phyloP scores from a whole-genome alignment of 2,329 filamentous ascomycete species.

The Aspergillus uvarum region DNA sequence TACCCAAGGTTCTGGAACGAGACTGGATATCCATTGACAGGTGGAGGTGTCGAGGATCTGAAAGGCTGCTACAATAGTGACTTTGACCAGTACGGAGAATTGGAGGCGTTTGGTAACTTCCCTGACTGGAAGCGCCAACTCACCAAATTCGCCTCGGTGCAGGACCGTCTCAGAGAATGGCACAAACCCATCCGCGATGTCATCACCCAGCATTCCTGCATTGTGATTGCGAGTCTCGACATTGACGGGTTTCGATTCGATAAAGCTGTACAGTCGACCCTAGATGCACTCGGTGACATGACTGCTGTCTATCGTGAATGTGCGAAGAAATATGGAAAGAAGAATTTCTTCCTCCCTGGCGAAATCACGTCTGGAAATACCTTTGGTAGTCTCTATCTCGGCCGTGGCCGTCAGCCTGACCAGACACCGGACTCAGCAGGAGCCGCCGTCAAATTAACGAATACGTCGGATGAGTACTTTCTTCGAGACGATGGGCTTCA shows the following conservation, averaged over 20 bases:
- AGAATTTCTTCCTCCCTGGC: constrained; percentile 63
- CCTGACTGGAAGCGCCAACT: constrained; percentile 63
- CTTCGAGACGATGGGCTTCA: constrained; percentile 52
- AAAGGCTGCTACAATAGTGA: constrained; percentile 61
- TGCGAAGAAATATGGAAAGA: constrained; percentile 55
- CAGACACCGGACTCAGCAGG: constrained; percentile 49
- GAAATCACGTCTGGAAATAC: constrained; percentile 63
- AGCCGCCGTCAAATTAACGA: constrained; percentile 49
- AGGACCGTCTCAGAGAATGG: constrained; percentile 66
- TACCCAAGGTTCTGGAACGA: constrained; percentile 63
- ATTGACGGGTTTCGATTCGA: constrained; percentile 66
- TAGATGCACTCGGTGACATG: constrained; percentile 60
- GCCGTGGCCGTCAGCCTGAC: constrained; percentile 57
- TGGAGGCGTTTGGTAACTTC: constrained; percentile 62
- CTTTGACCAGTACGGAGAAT: constrained; percentile 64
- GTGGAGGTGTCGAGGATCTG: constrained; percentile 48
- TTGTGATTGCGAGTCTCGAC: constrained; percentile 59
- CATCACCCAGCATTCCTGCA: constrained; percentile 61
- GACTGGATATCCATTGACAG: constrained; percentile 50
- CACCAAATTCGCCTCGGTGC: constrained; percentile 64
- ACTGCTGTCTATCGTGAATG: constrained; percentile 57
- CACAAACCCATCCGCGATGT: constrained; percentile 56
- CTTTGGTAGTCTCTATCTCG: constrained; percentile 60
- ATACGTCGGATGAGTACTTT: constrained; percentile 46
- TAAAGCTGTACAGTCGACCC: constrained; percentile 62